Conservation (phyloP, 108 stramenopile genomes). For the Chaetoceros tenuissimus region DNA sequence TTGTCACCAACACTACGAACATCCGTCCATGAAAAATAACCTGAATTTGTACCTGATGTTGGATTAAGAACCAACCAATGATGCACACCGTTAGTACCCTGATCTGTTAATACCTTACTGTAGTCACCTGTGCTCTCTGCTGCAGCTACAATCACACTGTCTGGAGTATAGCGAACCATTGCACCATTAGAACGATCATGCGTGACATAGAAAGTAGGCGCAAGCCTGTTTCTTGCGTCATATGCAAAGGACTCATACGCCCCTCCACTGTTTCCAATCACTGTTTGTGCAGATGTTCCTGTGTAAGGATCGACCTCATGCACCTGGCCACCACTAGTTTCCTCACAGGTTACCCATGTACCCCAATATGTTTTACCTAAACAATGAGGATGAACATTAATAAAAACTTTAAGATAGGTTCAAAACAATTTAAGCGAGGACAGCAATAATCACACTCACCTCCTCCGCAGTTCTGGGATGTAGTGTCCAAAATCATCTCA, state of each 20-base stretch:
- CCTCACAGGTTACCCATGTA: constrained; percentile 26
- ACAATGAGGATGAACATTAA: no score
- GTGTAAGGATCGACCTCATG: constrained; percentile 18
- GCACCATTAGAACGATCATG: constrained; percentile 5
- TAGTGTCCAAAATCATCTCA: neutral
- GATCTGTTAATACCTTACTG: constrained; percentile 1
- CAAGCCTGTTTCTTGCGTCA: neutral
- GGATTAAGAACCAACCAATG: no score
- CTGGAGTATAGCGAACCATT: constrained; percentile 5
- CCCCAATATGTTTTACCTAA: constrained; percentile 23
- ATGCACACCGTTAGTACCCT: no score
- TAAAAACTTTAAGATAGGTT: no score
- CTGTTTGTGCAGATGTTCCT: neutral
- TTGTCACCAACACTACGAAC: no score
- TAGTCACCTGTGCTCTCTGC: neutral
- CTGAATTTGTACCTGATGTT: no score
- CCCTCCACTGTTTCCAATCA: neutral
- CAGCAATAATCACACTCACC: no score
- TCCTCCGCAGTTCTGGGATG: constrained; percentile 23
- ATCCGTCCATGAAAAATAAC: no score
- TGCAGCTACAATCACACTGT: neutral
- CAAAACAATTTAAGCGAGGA: no score
- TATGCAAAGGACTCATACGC: neutral
- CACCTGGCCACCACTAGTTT: constrained; percentile 13
- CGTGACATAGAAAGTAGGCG: constrained; percentile 10